A percentile compares a stretch with the other conserved stretches of the same genome.
phyloP scores from a whole-genome alignment of 2,329 filamentous ascomycete species.

The Onygena corvina region DNA sequence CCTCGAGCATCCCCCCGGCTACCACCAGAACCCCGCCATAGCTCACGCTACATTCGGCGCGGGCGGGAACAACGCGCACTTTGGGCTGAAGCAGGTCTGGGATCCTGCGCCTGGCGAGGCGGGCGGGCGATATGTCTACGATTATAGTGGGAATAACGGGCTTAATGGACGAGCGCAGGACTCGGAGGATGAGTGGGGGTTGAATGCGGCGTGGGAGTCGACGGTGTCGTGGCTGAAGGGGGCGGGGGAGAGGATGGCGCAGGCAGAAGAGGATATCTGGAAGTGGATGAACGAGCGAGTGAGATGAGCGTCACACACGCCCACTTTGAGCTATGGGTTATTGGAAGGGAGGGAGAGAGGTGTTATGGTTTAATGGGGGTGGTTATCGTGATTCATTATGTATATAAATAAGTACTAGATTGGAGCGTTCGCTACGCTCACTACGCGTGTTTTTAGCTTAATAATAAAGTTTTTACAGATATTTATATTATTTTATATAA shows the following conservation, averaged over 20 bases:
- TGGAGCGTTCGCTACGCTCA: no score
- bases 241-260: slow-evolving; percentile 29
- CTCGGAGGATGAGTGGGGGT: slow-evolving; percentile 55
- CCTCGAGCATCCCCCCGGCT: slow-evolving; percentile 23
- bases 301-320: no score
- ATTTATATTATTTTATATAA: no score
- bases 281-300: slow-evolving; percentile 26
- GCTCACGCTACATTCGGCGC: background rate
- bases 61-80: background rate
- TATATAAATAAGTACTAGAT: no score
- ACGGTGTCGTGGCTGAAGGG: slow-evolving; percentile 20
- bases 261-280: slow-evolving; percentile 39
- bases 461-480: no score
- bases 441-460: no score
- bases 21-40: slow-evolving; percentile 20
- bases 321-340: no score
- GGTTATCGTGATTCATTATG: no score
- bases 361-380: no score
- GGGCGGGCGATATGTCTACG: slow-evolving; percentile 15
- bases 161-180: slow-evolving; percentile 30
- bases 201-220: slow-evolving; percentile 27
- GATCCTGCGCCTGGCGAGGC: slow-evolving; percentile 13
- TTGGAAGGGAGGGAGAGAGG: background rate
- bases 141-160: slow-evolving; percentile 5
- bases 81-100: slow-evolving; percentile 11